Conservation (phyloP, 2,329 filamentous ascomycete genomes). For the Penicillium glabrum region DNA sequence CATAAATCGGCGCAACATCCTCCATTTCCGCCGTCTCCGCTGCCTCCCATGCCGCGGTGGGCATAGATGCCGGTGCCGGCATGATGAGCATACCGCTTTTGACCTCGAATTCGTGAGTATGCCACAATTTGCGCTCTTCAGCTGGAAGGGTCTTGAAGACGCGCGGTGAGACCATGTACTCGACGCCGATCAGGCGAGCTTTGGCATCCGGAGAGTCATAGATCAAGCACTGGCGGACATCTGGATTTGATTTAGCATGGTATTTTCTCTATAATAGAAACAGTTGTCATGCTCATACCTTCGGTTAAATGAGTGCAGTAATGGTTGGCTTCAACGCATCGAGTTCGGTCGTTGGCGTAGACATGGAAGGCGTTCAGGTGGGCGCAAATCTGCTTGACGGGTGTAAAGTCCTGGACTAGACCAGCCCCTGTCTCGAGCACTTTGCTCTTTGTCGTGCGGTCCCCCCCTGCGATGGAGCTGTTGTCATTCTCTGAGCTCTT, state of each 20-base stretch:
- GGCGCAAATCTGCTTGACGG: constrained; percentile 73
- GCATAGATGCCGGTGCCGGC: constrained; percentile 39
- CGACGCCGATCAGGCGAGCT: constrained; percentile 76
- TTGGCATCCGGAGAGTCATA: constrained; percentile 69
- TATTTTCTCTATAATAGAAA: background rate
- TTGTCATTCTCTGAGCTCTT: constrained; percentile 6
- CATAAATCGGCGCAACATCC: constrained; percentile 57
- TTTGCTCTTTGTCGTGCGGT: constrained; percentile 35
- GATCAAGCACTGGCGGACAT: constrained; percentile 80
- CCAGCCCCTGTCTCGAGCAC: constrained; percentile 40
- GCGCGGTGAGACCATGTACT: constrained; percentile 78
- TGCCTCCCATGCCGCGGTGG: constrained; percentile 66
- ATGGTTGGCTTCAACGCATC: constrained; percentile 75
- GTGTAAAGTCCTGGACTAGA: constrained; percentile 57
- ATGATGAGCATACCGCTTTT: constrained; percentile 46
- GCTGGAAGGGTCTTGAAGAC: constrained; percentile 65
- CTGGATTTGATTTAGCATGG: constrained; percentile 34
- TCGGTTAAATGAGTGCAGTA: constrained; percentile 78
- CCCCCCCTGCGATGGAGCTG: constrained; percentile 27
- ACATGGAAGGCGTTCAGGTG: constrained; percentile 86
- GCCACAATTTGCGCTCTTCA: constrained; percentile 75
- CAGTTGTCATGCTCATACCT: constrained; percentile 31
- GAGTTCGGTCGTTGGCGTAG: constrained; percentile 70
- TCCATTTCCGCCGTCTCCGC: constrained; percentile 82
- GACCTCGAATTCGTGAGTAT: constrained; percentile 61